These are phyloP conservation scores for Ophiostoma fasciatum DNA, from an alignment of 2,329 filamentous ascomycete genomes.

Conservation along the genomic window DNA sequence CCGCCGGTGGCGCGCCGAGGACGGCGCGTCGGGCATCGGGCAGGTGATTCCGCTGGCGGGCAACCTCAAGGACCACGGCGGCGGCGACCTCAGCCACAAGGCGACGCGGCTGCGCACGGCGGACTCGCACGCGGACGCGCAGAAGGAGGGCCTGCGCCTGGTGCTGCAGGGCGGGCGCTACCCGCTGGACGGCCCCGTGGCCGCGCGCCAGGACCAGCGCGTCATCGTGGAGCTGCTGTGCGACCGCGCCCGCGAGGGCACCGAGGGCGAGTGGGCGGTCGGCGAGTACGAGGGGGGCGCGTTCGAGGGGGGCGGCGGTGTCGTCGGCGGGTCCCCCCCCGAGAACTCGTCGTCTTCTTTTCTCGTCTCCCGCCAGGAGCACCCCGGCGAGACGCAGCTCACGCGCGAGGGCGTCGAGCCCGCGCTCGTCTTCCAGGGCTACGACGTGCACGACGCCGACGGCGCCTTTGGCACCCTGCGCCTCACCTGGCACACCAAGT, in stretches of 20 bases:
- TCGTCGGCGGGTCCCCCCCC: not conserved
- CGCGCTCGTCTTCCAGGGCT: constrained; percentile 64
- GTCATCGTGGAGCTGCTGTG: constrained; percentile 80
- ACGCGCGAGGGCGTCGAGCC: constrained; percentile 31
- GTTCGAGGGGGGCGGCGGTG: constrained; percentile 15
- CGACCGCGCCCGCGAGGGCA: constrained; percentile 54
- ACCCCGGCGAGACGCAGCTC: constrained; percentile 33
- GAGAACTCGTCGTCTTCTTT: not conserved
- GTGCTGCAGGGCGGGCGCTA: constrained; percentile 48
- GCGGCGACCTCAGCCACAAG: constrained; percentile 47
- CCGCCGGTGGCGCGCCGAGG: constrained; percentile 36
- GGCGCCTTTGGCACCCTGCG: constrained; percentile 31
- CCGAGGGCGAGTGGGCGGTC: constrained; percentile 51
- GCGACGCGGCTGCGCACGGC: constrained; percentile 51
- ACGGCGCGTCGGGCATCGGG: constrained; percentile 30
- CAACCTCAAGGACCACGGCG: constrained; percentile 44
- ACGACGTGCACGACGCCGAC: constrained; percentile 49
- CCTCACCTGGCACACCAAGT: constrained; percentile 75
- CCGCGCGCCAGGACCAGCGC: constrained; percentile 37
- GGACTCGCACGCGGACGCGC: constrained; percentile 46
- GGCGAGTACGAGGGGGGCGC: constrained; percentile 34
- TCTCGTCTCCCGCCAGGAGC: constrained; percentile 15
- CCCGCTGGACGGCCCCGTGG: constrained; percentile 37
- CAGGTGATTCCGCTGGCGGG: constrained; percentile 62
- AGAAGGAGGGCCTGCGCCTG: constrained; percentile 57